Percentiles rank a stretch among this genome's conserved stretches.
These are phyloP conservation scores for Ceratocystis diversiconidia DNA, from an alignment of 2,329 filamentous ascomycete genomes.

Conservation along the genomic window DNA sequence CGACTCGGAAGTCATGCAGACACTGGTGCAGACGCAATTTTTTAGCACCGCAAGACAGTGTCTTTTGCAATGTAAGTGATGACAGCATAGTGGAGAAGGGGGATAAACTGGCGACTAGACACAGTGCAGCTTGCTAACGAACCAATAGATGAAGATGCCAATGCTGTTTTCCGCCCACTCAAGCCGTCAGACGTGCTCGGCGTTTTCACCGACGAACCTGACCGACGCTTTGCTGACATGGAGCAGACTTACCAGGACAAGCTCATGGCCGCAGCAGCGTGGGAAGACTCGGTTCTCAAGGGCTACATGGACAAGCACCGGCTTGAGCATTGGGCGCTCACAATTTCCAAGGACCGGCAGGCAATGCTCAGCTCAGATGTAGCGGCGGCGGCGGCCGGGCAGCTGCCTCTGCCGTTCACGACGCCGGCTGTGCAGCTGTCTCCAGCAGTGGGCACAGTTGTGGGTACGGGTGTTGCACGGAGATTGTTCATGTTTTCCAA, in stretches of 20 bases:
- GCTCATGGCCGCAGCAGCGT: slow-evolving; percentile 55
- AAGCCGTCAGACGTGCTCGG: slow-evolving; percentile 41
- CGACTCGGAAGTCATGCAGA: slow-evolving; percentile 50
- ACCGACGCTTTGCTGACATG: slow-evolving; percentile 44
- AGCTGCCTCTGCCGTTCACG: slow-evolving; percentile 3
- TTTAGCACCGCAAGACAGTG: slow-evolving; percentile 53
- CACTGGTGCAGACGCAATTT: slow-evolving; percentile 50
- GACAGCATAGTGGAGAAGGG: neutral
- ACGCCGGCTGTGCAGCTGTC: neutral
- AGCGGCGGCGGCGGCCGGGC: slow-evolving; percentile 22
- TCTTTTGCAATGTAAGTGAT: slow-evolving; percentile 48
- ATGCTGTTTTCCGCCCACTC: slow-evolving; percentile 32
- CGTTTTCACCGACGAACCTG: slow-evolving; percentile 46
- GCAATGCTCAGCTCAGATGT: slow-evolving; percentile 24
- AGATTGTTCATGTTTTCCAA: neutral
- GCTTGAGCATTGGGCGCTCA: slow-evolving; percentile 51
- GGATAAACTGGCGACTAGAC: slow-evolving; percentile 22
- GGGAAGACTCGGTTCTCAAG: slow-evolving; percentile 54
- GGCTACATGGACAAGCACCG: slow-evolving; percentile 52
- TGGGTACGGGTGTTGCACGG: neutral
- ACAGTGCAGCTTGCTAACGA: slow-evolving; percentile 10
- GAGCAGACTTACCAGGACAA: slow-evolving; percentile 51
- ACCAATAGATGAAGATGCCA: slow-evolving; percentile 28
- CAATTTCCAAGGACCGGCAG: slow-evolving; percentile 28
- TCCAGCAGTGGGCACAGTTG: neutral